Conservation (phyloP, 2,329 filamentous ascomycete species). For the Purpureocillium takamizusanense region DNA sequence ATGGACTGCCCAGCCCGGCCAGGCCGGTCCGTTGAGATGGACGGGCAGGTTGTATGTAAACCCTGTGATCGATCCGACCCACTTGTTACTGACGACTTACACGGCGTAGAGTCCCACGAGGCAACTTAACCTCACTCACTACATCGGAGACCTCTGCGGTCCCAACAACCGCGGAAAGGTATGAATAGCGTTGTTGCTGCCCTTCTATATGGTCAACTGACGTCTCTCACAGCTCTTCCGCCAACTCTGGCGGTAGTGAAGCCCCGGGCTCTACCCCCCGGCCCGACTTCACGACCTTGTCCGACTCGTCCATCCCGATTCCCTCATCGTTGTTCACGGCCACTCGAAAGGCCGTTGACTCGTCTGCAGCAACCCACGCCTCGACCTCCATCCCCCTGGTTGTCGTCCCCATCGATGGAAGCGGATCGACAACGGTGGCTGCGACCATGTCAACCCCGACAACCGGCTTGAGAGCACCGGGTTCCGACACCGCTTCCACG, state of each 20-base stretch:
- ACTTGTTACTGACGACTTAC: slow-evolving; percentile 5
- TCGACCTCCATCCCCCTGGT: neutral
- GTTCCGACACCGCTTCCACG: too few species aligned
- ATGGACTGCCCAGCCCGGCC: slow-evolving; percentile 16
- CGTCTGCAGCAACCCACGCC: neutral
- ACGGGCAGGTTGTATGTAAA: slow-evolving; percentile 19
- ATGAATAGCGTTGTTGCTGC: neutral
- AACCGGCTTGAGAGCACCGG: neutral
- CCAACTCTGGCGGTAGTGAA: neutral
- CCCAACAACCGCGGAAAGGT: neutral
- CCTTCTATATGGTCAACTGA: neutral
- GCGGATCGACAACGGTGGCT: neutral
- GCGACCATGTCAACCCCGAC: neutral
- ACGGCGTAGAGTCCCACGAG: slow-evolving; percentile 11
- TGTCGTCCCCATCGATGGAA: slow-evolving; percentile 2
- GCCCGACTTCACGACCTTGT: slow-evolving; percentile 4
- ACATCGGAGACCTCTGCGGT: neutral
- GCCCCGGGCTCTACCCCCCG: slow-evolving; percentile 1
- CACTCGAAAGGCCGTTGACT: neutral
- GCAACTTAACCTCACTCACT: slow-evolving; percentile 2
- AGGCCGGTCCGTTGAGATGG: slow-evolving; percentile 26
- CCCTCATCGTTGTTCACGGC: slow-evolving; percentile 5
- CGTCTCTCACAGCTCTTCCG: neutral
- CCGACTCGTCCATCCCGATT: slow-evolving; percentile 3
- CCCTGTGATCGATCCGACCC: neutral